These are phyloP conservation scores for Teunomyces funiuensis DNA, from an alignment of 805 yeast genomes.

Conservation along the genomic window DNA sequence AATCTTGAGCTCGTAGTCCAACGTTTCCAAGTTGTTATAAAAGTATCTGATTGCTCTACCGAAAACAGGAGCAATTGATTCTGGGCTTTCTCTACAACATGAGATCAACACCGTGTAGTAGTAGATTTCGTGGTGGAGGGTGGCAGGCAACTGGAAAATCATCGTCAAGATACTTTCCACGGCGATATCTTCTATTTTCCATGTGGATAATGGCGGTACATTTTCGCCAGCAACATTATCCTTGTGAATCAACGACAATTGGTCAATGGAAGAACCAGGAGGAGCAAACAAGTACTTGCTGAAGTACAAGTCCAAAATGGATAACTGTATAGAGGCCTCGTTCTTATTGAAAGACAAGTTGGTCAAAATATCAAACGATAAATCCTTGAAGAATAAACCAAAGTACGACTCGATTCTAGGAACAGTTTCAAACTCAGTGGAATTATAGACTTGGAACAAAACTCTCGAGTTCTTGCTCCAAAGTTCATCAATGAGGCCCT, in stretches of 20 bases:
- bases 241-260: constrained; percentile 44
- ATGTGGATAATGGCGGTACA: constrained; percentile 57
- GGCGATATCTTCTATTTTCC: constrained; percentile 89
- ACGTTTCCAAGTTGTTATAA: constrained; percentile 60
- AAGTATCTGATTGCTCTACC: constrained; percentile 89
- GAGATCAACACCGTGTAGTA: constrained; percentile 83
- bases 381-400: constrained; percentile 67
- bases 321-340: constrained; percentile 81
- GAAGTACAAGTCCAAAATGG: constrained; percentile 72
- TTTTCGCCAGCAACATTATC: constrained; percentile 45
- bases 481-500: constrained; percentile 52
- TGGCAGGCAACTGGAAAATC: constrained; percentile 70
- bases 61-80: constrained; percentile 86
- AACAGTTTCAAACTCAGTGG: constrained; percentile 61
- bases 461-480: constrained; percentile 63
- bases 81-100: constrained; percentile 73
- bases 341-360: constrained; percentile 86
- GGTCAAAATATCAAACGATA: constrained; percentile 70
- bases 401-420: constrained; percentile 38
- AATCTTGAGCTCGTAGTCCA: constrained; percentile 75
- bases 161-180: constrained; percentile 78
- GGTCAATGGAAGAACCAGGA: constrained; percentile 77
- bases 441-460: constrained; percentile 59
- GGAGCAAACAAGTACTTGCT: constrained; percentile 50
- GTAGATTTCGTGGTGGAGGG: constrained; percentile 69